Evolutionary conservation across 1,139 yeast species (phyloP), one percentile per base, ranked within the genome.

Genomic region (Magnusiomyces tetraspermus): DNA sequence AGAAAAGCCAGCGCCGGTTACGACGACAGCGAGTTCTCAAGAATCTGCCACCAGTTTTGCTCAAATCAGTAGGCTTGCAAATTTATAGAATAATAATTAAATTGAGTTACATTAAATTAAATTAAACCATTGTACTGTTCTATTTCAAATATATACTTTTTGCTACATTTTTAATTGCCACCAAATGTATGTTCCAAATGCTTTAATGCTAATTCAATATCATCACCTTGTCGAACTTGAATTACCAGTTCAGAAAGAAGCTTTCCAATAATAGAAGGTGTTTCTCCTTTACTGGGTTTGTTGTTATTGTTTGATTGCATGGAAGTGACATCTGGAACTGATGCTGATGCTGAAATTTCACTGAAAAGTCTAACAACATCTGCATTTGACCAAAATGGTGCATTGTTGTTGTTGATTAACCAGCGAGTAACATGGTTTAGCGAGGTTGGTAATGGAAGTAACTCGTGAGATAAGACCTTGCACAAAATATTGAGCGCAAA

Each of bases 391-490:
- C 63, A 59, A 44, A 55, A 53, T 13, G 59, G 53, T 13, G 52
- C 50, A 13, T 42, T 38, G 36, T 53, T 56, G 51, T 61, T 55
- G 23, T 53, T 52, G 19, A 62, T 54, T 33, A 61, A 56, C 63
- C 63, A 61, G 26, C 56, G 58, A 1, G 62, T 58, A 1, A 61
- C 56, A 28, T 53, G 55, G 23, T 51, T 46, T 17, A 62, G 38
- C 4, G 61, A 51, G 4, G 58, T 51, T 15, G 52, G 52, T 10
- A 60, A 45, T 8, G 65, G 66, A 13, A 61, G 55, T 6, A 63
- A 58, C 46, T 60, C 63, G 42, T 62, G 59, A 30, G 59, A 53
- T 47, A 63, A 52, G n/a, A 63, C 57, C 30, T 58, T 54, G 24
- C 53, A 43, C 11, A 62, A 50, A 24, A 63, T 52, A 43, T 58